Conservation (phyloP, 2,329 filamentous ascomycete genomes). For the Fusarium metavorans region DNA sequence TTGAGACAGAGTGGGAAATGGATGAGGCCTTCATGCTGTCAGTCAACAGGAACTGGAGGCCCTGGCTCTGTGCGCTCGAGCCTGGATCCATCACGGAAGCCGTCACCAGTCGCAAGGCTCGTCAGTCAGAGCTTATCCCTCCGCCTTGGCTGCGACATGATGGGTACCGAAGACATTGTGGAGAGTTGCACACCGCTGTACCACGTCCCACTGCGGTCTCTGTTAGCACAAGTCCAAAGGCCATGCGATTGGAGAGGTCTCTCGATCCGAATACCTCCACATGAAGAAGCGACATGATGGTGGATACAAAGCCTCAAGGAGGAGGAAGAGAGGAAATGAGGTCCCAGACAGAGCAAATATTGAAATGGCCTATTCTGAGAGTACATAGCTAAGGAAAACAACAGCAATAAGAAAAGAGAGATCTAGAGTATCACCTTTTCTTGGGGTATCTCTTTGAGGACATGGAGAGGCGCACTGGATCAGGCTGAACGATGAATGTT, state of each 20-base stretch:
- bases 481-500: not conserved
- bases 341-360: too few relatives aligned
- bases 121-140: not conserved
- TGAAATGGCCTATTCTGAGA: too few relatives aligned
- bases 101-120: not conserved
- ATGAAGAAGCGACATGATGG: not conserved
- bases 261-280: not conserved
- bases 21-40: not conserved
- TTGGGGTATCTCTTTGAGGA: not conserved
- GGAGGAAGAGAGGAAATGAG: too few relatives aligned
- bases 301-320: not conserved
- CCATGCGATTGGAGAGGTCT: not conserved
- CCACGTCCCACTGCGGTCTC: not conserved
- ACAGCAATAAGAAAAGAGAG: too few relatives aligned
- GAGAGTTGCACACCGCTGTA: not conserved
- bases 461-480: not conserved
- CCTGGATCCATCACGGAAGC: not conserved
- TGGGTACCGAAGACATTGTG: not conserved
- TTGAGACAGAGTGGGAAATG: not conserved
- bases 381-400: too few relatives aligned
- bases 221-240: not conserved
- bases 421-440: too few relatives aligned
- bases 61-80: not conserved
- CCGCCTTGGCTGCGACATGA: not conserved
- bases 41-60: not conserved